Evolutionary conservation across 2,329 filamentous ascomycete species (phyloP), one percentile per base, ranked within the genome.

Genomic region (Tolypocladium paradoxum): DNA sequence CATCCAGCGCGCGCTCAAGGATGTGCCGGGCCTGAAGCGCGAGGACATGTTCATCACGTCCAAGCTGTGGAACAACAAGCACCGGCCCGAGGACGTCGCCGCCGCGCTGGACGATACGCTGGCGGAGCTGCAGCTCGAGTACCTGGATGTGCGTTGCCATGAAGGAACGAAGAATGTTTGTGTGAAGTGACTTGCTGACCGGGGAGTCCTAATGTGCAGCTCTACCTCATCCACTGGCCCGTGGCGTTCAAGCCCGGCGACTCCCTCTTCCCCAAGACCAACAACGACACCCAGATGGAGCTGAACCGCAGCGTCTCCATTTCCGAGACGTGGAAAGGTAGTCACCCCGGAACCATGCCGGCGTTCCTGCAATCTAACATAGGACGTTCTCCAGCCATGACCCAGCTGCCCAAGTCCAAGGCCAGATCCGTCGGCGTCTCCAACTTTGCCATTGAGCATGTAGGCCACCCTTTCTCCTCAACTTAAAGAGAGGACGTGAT

Each of bases 341-440:
- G 54, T 49, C 7, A 36, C 24, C 8, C 14, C 48, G 29, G 8
- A 4, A 29, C 22, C 47, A 14, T 12, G 18, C 20, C 14, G 2
- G 14, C 4, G 22, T n/a, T 7, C 20, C 31, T 12, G 31, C 0
- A 16, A 3, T 35, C 20, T 31, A n/a, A 35, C 36, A 24, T 9
- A 3, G 16, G 27, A 29, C 48, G 6, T 16, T 35, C 11, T 2
- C 1, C 40, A 70, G 72, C 72, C 51, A 62, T 82, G 64, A 79
- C 78, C 56, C 71, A 80, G 68, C 76, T 85, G 18, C 77, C 78
- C 55, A 79, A 76, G 59, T 74, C 71, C 59, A 85, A 85, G 67
- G 80, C 78, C 58, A 77, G 76, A 66, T 81, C 84, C 70, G 81
- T 88, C 60, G 85, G 84, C 64, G 83, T 89, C 58, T 87, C 84